Conservation (phyloP, 208 protist genomes). For the Angomonas ambiguus region DNA sequence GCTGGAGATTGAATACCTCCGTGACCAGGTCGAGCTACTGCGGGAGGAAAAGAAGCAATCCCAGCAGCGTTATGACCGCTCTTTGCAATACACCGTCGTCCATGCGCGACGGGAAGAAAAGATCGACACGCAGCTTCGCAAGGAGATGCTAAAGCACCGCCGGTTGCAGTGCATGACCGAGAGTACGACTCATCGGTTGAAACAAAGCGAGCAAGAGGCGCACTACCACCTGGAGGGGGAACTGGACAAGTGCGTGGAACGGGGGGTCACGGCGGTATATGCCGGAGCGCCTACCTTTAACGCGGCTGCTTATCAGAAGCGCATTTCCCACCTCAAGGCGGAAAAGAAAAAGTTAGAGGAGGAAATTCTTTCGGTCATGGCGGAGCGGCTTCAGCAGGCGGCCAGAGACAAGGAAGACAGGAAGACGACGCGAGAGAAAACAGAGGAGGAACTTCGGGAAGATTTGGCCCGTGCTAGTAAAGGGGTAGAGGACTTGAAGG, state of each 20-base stretch:
- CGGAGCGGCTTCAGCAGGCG: not conserved
- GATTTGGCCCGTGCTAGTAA: not conserved
- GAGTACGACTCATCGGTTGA: not conserved
- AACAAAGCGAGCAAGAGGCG: not conserved
- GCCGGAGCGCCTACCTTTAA: not conserved
- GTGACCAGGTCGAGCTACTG: not conserved
- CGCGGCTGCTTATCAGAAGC: not conserved
- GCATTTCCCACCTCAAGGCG: not conserved
- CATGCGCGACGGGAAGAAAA: not conserved
- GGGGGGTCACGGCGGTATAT: not conserved
- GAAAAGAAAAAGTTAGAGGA: conserved; percentile 8
- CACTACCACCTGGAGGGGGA: not conserved
- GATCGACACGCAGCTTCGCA: not conserved
- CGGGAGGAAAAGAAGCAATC: not conserved
- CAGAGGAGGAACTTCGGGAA: not conserved
- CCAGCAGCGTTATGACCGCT: not conserved
- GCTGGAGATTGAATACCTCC: not conserved
- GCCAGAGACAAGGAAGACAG: not conserved
- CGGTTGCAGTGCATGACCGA: not conserved
- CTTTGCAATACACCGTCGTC: not conserved
- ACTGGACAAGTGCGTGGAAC: not conserved
- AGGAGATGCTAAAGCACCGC: not conserved
- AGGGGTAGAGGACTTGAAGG: not conserved
- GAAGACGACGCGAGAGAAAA: not conserved
- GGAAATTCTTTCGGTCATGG: not conserved